Evolutionary conservation across 345 rosid species (phyloP).

Genomic region (thale cress (Arabidopsis thaliana)): TAIR10.1 NC_003074.8:11190501-11191000

Average conservation of each 20-base stretch:
- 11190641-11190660: constrained; percentile 3
- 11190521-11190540: constrained; percentile 62
- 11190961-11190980: constrained; percentile 7
- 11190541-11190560: constrained; percentile 62
- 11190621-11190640: constrained; percentile 16
- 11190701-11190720: constrained; percentile 24
- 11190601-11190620: constrained; percentile 5
- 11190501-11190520: constrained; percentile 68
- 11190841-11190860: constrained; percentile 11
- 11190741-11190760: constrained; percentile 15
- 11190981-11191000: constrained; percentile 22
- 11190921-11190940: constrained; percentile 21
- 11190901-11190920: not conserved
- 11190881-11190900: constrained; percentile 23
- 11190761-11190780: constrained; percentile 4
- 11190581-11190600: constrained; percentile 40
- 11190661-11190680: constrained; percentile 14
- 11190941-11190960: constrained; percentile 4
- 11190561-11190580: constrained; percentile 48
- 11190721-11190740: constrained; percentile 28
- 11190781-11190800: constrained; percentile 12
- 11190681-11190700: constrained; percentile 25
- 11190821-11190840: constrained; percentile 24
- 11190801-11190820: constrained; percentile 23
- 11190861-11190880: constrained; percentile 17